phyloP scores from a whole-genome alignment of 2,329 filamentous ascomycete species.

The Pseudodiploospora longispora region DNA sequence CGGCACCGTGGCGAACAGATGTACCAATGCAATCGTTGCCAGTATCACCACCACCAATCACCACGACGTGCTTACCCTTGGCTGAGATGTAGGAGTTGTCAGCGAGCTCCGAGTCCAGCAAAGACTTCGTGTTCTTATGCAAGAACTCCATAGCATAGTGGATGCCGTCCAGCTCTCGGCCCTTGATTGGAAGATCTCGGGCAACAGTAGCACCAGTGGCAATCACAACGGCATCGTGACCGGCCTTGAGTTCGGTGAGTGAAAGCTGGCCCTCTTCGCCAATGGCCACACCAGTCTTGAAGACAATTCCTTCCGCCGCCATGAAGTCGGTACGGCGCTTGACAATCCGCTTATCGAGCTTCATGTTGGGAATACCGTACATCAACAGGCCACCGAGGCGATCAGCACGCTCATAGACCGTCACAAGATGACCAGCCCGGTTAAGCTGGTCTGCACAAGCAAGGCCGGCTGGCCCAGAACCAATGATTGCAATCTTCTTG shows the following conservation, averaged over 20 bases:
- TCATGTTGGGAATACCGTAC: slow-evolving; percentile 99
- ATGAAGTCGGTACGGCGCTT: slow-evolving; percentile 94
- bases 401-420: slow-evolving; percentile 87
- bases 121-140: slow-evolving; percentile 94
- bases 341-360: slow-evolving; percentile 95
- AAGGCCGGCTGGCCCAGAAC: slow-evolving; percentile 86
- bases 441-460: slow-evolving; percentile 91
- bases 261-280: slow-evolving; percentile 59
- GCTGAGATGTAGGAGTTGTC: slow-evolving; percentile 87
- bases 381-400: slow-evolving; percentile 86
- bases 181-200: slow-evolving; percentile 84
- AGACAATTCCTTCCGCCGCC: slow-evolving; percentile 77
- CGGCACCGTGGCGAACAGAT: slow-evolving; percentile 88
- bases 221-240: slow-evolving; percentile 79
- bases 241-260: slow-evolving; percentile 62
- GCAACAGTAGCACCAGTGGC: slow-evolving; percentile 90
- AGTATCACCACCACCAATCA: slow-evolving; percentile 96
- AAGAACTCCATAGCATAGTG: slow-evolving; percentile 98
- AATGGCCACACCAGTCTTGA: slow-evolving; percentile 69
- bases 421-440: slow-evolving; percentile 80
- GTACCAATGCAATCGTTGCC: slow-evolving; percentile 98
- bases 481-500: slow-evolving; percentile 82
- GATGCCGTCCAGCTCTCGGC: slow-evolving; percentile 79
- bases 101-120: slow-evolving; percentile 80
- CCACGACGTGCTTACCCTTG: slow-evolving; percentile 91